Conservation (phyloP, 345 rosid species). For the Raphanus sativus region DNA sequence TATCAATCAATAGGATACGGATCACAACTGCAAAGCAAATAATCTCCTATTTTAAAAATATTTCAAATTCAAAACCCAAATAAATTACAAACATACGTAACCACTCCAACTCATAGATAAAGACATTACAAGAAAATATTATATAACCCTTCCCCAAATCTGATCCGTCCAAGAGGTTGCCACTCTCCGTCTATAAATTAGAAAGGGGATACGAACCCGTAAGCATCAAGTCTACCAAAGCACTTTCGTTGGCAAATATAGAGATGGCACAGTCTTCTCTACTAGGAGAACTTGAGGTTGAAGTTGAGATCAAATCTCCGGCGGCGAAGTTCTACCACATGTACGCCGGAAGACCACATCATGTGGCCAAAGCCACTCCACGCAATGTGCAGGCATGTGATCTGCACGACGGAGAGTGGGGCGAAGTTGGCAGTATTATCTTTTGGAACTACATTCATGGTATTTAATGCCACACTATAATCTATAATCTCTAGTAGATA, state of each 20-base stretch:
- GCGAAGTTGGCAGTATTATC: conserved; percentile 39
- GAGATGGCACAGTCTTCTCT: conserved; percentile 13
- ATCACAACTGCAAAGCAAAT: neutral
- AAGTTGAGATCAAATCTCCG: conserved; percentile 30
- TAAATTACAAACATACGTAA: neutral
- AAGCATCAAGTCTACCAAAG: neutral
- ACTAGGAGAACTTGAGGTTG: conserved; percentile 18
- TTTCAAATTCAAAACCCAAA: neutral
- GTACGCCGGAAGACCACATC: conserved; percentile 44
- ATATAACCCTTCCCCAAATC: neutral
- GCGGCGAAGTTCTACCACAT: conserved; percentile 40
- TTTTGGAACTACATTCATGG: conserved; percentile 47
- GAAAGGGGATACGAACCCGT: neutral
- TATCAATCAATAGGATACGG: neutral
- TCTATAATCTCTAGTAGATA: neutral
- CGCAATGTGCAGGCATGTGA: conserved; percentile 37
- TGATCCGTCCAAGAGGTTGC: neutral
- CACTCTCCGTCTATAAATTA: conserved; percentile 8
- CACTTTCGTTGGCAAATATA: neutral
- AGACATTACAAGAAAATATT: neutral
- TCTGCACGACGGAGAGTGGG: conserved; percentile 51
- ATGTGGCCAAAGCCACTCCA: conserved; percentile 36
- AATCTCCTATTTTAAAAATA: neutral
- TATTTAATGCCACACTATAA: neutral
- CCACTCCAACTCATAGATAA: neutral